Base-by-base conservation (phyloP, 306 rosid genomes). In the Casuarina equisetifolia region DNA sequence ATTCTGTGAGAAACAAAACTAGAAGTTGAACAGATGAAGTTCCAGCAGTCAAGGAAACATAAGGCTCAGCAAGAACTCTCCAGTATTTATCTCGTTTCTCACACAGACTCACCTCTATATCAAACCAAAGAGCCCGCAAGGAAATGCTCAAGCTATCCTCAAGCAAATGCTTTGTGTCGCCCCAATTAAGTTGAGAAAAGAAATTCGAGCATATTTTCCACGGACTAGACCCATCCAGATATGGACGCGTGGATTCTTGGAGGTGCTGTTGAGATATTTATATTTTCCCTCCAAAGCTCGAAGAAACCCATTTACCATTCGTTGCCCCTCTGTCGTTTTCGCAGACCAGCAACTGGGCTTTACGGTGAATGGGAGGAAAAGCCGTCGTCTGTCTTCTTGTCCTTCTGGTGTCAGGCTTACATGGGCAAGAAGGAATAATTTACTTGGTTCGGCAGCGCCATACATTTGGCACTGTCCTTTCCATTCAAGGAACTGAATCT, bases 151-250 rank as follows among this genome's bases (percentile, higher is more conserved):
- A 25, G 32, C 32, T 0, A 25, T 25, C 32, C 32, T 25, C 32
- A 25, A 25, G 32, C 32, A 0, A 25, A 25, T 25, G 32, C 32
- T 25, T 25, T 25, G 32, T 25, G 0, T 25, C 32, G 32, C 32
- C 0, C 32, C 32, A 25, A 36, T 20, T 17, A 58, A 43, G 25
- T 3, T 5, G 8, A 2, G 7, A 15, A 6, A 25, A 25, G 4
- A 20, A 0, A 4, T 19, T 85, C 88, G 85, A 86, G 74, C 85
- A 25, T 25, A 84, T 77, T 58, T 83, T 83, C 38, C 48, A 10
- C 32, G 15, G 9, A 5, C 68, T 73, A 0, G 15, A 19, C 5
- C n/a, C 20, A 1, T 39, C 13, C 10, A 19, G 85, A 82, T 85
- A 20, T 1, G 54, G 85, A 80, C 91, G 78, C 87, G 87, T 87